phyloP scores from a whole-genome alignment of 192 early-diverging fungal species.

The Gaertneriomyces semiglobifer region DNA sequence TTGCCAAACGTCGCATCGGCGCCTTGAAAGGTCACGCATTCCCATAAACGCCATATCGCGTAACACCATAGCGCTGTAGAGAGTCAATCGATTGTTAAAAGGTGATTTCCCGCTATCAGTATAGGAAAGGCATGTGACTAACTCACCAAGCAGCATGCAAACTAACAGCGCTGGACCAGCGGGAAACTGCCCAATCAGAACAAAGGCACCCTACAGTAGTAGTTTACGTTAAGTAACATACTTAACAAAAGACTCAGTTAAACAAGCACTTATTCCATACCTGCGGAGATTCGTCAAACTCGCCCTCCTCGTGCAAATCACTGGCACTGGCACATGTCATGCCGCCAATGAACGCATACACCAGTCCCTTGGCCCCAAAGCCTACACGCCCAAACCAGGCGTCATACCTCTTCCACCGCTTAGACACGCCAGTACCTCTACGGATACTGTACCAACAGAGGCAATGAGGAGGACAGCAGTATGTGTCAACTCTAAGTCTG shows the following conservation, averaged over 20 bases:
- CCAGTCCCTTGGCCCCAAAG: slow-evolving; percentile 51
- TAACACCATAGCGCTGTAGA: slow-evolving; percentile 39
- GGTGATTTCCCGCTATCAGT: not conserved
- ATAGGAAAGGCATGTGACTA: not conserved
- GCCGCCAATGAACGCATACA: slow-evolving; percentile 49
- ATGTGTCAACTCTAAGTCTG: too few relatives aligned
- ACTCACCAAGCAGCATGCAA: slow-evolving; percentile 36
- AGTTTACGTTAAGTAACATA: not conserved
- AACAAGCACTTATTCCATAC: slow-evolving; percentile 13
- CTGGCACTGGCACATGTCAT: slow-evolving; percentile 39
- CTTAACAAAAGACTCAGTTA: not conserved
- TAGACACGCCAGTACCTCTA: slow-evolving; percentile 12
- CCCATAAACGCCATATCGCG: slow-evolving; percentile 50
- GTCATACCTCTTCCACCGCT: slow-evolving; percentile 7
- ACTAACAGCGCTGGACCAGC: slow-evolving; percentile 36
- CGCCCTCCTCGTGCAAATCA: slow-evolving; percentile 29
- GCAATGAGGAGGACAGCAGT: slow-evolving; percentile 10
- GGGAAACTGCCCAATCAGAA: slow-evolving; percentile 36
- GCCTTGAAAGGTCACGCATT: slow-evolving; percentile 41
- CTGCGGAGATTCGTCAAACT: slow-evolving; percentile 23
- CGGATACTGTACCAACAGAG: slow-evolving; percentile 7
- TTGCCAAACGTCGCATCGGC: slow-evolving; percentile 32
- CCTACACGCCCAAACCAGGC: slow-evolving; percentile 42
- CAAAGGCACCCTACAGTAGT: slow-evolving; percentile 42
- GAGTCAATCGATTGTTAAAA: not conserved